Conservation (phyloP, 1,139 yeast species). For the Taphrina communis region DNA sequence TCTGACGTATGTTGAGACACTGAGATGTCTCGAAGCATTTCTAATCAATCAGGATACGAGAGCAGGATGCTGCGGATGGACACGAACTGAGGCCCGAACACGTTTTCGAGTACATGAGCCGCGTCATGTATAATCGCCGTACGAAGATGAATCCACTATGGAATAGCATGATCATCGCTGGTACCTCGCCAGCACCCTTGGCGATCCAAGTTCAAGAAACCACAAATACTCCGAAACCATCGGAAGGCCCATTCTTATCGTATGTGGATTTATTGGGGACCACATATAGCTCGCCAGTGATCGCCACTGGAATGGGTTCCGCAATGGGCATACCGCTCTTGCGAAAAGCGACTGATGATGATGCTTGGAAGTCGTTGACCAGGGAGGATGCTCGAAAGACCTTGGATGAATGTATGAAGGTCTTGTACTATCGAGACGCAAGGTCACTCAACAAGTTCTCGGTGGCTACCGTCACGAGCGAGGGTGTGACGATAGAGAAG, state of each 20-base stretch:
- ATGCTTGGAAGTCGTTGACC: constrained; percentile 68
- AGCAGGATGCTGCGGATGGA: constrained; percentile 80
- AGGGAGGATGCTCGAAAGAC: constrained; percentile 77
- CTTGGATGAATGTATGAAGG: constrained; percentile 87
- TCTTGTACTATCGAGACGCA: constrained; percentile 94
- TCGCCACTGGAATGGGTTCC: constrained; percentile 97
- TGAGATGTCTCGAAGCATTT: not conserved
- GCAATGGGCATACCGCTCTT: constrained; percentile 91
- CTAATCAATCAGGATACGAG: constrained; percentile 57
- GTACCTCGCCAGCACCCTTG: constrained; percentile 51
- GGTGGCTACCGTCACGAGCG: constrained; percentile 72
- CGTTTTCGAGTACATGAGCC: constrained; percentile 83
- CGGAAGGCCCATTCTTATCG: constrained; percentile 65
- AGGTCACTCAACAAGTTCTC: constrained; percentile 87
- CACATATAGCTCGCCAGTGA: constrained; percentile 81
- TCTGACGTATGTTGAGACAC: constrained; percentile 58
- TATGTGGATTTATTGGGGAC: constrained; percentile 93
- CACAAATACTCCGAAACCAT: constrained; percentile 32
- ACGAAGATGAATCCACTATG: constrained; percentile 94
- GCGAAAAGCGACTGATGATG: constrained; percentile 82
- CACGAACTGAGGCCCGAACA: constrained; percentile 80
- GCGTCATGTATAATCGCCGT: constrained; percentile 84
- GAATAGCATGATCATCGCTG: constrained; percentile 93
- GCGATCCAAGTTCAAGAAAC: constrained; percentile 16
- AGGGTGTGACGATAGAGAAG: constrained; percentile 69